These are phyloP conservation scores for Coniochaeta sp. DNA, from an alignment of 2,329 filamentous ascomycete genomes.

Conservation along the genomic window DNA sequence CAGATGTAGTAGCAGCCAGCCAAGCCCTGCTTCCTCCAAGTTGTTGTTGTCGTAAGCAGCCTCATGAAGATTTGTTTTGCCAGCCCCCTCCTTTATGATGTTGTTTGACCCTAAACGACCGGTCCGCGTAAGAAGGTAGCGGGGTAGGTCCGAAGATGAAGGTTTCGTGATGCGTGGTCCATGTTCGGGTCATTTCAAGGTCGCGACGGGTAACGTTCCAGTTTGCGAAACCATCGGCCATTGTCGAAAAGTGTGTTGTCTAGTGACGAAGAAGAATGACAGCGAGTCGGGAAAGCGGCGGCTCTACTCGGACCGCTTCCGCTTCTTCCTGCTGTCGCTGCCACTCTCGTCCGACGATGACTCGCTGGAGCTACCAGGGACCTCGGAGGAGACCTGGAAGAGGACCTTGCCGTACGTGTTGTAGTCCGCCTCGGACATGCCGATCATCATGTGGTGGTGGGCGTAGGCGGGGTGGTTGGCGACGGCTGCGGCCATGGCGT, in stretches of 20 bases:
- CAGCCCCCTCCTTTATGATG: conserved; percentile 10
- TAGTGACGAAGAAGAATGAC: neutral
- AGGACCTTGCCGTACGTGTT: conserved; percentile 67
- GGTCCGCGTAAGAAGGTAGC: conserved; percentile 17
- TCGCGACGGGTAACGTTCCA: conserved; percentile 12
- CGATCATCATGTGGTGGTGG: conserved; percentile 34
- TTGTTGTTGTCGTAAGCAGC: conserved; percentile 1
- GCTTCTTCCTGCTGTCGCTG: conserved; percentile 64
- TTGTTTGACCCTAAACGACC: conserved; percentile 14
- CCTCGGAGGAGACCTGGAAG: conserved; percentile 71
- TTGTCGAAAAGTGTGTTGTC: conserved; percentile 14
- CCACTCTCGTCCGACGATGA: conserved; percentile 45
- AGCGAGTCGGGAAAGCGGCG: conserved; percentile 11
- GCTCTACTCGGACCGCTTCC: conserved; percentile 59
- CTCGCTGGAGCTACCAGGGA: conserved; percentile 58
- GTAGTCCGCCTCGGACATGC: conserved; percentile 50
- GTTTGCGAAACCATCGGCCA: conserved; percentile 9
- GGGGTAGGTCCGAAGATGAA: conserved; percentile 19
- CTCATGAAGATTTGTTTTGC: conserved; percentile 1
- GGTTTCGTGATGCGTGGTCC: conserved; percentile 32
- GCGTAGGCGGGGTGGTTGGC: conserved; percentile 21
- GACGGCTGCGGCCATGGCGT: conserved; percentile 30
- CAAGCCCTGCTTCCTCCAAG: neutral
- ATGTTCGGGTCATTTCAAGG: conserved; percentile 31
- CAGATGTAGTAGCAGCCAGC: neutral